Evolutionary conservation across 2,329 filamentous ascomycete genomes (phyloP), one percentile per base, ranked within the genome.

Genomic region (Paecilomyces sp.): DNA sequence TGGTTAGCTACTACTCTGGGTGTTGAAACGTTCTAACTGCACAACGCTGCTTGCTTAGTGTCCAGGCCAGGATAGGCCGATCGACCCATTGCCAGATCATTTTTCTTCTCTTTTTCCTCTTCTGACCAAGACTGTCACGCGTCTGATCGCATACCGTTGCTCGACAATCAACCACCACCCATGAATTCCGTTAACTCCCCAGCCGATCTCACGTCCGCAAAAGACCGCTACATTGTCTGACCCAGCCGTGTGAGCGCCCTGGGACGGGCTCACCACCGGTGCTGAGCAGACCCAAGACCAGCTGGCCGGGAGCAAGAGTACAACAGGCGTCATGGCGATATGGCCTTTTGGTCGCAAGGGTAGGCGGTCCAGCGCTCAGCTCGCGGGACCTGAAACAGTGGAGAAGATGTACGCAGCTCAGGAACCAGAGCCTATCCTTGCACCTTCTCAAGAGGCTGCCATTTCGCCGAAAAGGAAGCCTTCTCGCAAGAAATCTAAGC

Each of bases 331-430:
- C 68, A 93, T 93, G 90, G 85, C 88, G 72, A 79, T 92, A 75
- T 95, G 91, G 91, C 90, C 88, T 62, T 96, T 95, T 76, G 83
- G 87, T 75, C 86, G 88, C 70, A 88, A 83, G 77, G 87, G 84
- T 76, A 87, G 86, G 75, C 87, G 87, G 76, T 85, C 85, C 74
- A 83, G 81, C 66, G 82, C 81, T 66, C 75, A 83, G 65, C 76
- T 81, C 61, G 82, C 82, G 68, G 75, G 80, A 69, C 80, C 85
- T 71, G 77, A 78, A 65, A 74, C 74, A 65, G 69, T 64, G n/a
- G 63, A 71, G 63, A 65, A 73, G 61, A 73, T 65, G 55, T 54
- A 70, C 65, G 62, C 74, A 73, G 65, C 77, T 74, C 67, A 65
- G 50, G 57, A 63, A 59, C 67, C 59, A 68, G 62, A 59, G 62